Base-by-base conservation (phyloP, 176 grass and related monocot genomes). In the bread wheat (Triticum aestivum) region DNA sequence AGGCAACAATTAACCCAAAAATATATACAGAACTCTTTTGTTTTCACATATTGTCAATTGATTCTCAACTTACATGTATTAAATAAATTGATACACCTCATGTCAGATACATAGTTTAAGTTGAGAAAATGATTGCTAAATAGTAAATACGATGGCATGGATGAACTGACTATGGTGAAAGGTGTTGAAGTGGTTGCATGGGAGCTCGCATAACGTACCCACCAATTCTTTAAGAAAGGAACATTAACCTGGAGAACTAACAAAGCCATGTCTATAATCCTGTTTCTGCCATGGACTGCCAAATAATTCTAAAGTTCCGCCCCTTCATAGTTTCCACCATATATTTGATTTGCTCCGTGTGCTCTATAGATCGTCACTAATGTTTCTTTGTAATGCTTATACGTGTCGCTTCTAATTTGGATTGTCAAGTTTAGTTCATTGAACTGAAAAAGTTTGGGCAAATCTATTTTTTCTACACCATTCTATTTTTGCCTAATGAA, bases 381-480 rank as follows among this genome's bases (percentile, higher is more conserved):
- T 73, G 32, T 84, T 75, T 89, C 42, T 68, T 33, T 13, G 42
- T 88, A 41, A 73, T 83, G 21, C 77, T 82, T 73, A 38, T 85
- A 98, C 87, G 86, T 20, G 78, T 92, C 32, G 83, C 88, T 15
- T 98, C 96, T 78, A 35, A 78, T 88, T 58, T 62, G 80, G 93
- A 95, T 86, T 92, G 93, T 18, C 78, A 98, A 93, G 81, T 23
- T 86, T 86, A 94, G 64, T 67, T 94, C 52, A 87, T 88, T 77
- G 88, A 95, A 73, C 82, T 98, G 51, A 93, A 95, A 86, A 88
- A 75, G 59, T 85, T 90, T 69, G 86, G 93, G 95, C 86, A 39
- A 86, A 32, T 8, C 17, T 47, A 45, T 39, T 76, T 81, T 78
- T 33, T 30, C 44, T 45, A 35, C 49, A 85, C 7, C 45, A 69